Conservation (phyloP, 2,329 filamentous ascomycete species). For the Colletotrichum scovillei region DNA sequence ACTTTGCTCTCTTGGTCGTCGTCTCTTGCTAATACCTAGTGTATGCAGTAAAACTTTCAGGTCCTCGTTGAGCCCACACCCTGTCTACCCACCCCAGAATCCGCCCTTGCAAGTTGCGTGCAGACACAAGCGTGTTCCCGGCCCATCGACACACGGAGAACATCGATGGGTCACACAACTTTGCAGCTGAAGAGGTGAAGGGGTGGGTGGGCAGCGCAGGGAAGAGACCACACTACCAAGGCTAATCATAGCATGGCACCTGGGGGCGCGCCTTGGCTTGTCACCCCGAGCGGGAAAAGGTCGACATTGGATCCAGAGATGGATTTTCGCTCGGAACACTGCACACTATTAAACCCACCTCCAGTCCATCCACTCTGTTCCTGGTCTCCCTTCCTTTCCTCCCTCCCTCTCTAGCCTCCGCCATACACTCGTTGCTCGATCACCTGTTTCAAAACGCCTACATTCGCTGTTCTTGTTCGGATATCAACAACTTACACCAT, state of each 20-base stretch:
- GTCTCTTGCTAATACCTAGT: not conserved
- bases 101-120: slow-evolving; percentile 15
- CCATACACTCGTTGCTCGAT: slow-evolving; percentile 30
- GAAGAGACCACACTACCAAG: slow-evolving; percentile 14
- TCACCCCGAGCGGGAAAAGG: slow-evolving; percentile 24
- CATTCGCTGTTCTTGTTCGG: slow-evolving; percentile 26
- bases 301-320: slow-evolving; percentile 26
- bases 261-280: slow-evolving; percentile 28
- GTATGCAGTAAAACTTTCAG: slow-evolving; percentile 7
- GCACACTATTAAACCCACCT: slow-evolving; percentile 33
- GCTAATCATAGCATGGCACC: slow-evolving; percentile 35
- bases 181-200: not conserved
- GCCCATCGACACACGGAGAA: slow-evolving; percentile 19
- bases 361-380: slow-evolving; percentile 15
- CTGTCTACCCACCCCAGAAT: not conserved
- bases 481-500: slow-evolving; percentile 16
- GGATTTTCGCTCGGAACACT: slow-evolving; percentile 4
- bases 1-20: not conserved
- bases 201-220: not conserved
- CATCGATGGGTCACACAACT: slow-evolving; percentile 1
- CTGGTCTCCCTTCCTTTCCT: not conserved
- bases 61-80: slow-evolving; percentile 19
- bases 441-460: slow-evolving; percentile 25
- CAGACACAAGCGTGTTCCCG: slow-evolving; percentile 13
- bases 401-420: slow-evolving; percentile 23